phyloP scores from a whole-genome alignment of 192 early-diverging fungal species.

The Chytriomyces sp. region DNA sequence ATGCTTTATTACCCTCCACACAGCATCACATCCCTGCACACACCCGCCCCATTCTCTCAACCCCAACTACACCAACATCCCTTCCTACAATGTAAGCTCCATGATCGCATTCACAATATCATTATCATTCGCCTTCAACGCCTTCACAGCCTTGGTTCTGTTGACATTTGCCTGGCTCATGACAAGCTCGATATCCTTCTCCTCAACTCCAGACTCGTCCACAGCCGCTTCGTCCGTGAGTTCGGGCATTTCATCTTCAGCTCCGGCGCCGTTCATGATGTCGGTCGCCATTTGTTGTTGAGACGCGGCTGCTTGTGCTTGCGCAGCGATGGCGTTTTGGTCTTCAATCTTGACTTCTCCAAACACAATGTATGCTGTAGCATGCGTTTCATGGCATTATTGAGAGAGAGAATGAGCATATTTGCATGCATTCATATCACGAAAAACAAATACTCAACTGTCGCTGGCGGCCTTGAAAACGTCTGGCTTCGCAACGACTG shows the following conservation, averaged over 20 bases:
- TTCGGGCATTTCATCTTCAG: conserved; percentile 55
- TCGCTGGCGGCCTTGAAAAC: conserved; percentile 93
- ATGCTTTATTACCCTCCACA: too few relatives aligned
- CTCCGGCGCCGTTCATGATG: conserved; percentile 43
- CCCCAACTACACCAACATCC: too few relatives aligned
- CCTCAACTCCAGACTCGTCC: conserved; percentile 83
- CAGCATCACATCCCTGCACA: too few relatives aligned
- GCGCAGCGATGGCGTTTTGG: conserved; percentile 62
- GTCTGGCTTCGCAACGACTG: conserved; percentile 85
- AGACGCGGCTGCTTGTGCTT: conserved; percentile 67
- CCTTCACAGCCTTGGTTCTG: conserved; percentile 89
- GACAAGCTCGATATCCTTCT: conserved; percentile 94
- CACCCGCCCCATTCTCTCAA: too few relatives aligned
- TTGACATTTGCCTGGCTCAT: conserved; percentile 86
- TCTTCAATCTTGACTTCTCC: conserved; percentile 93
- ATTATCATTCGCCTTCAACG: conserved; percentile 67
- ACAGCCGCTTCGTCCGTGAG: conserved; percentile 69
- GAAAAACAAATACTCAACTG: conserved; percentile 47
- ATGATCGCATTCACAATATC: conserved; percentile 97
- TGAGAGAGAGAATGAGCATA: too few relatives aligned
- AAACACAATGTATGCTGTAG: conserved; percentile 85
- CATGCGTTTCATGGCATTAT: too few relatives aligned
- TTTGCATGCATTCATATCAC: too few relatives aligned
- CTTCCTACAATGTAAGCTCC: conserved; percentile 48
- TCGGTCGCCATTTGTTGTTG: conserved; percentile 58